These are phyloP conservation scores for Carex cristatella DNA, from an alignment of 176 grass and related monocot species.

Conservation along the genomic window DNA sequence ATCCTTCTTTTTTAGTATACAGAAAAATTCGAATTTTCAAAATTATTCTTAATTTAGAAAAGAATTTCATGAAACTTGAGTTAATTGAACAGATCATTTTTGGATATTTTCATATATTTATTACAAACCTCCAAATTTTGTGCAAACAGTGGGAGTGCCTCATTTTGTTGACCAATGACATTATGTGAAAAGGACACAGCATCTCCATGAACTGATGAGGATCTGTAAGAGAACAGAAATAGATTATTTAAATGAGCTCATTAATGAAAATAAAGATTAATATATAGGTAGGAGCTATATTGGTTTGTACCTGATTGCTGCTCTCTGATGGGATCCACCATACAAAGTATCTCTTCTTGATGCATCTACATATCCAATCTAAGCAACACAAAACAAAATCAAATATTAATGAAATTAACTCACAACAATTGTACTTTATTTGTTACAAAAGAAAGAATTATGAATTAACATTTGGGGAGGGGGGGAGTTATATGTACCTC, in stretches of 20 bases:
- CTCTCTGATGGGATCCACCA: constrained; percentile 6
- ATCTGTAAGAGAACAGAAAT: not conserved
- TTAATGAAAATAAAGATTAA: not conserved
- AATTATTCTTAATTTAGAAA: not conserved
- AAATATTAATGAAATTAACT: not conserved
- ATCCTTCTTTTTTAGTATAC: not conserved
- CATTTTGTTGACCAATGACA: constrained; percentile 19
- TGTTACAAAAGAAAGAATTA: not conserved
- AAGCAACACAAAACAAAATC: not conserved
- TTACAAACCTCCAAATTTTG: constrained; percentile 25
- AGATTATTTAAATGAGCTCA: not conserved
- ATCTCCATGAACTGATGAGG: constrained; percentile 14
- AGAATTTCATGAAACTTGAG: not conserved
- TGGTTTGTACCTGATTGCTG: constrained; percentile 6
- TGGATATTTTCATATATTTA: not conserved
- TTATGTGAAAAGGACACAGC: constrained; percentile 3
- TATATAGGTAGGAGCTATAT: no score
- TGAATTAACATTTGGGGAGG: not conserved
- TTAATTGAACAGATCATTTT: not conserved
- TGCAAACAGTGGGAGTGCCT: constrained; percentile 18
- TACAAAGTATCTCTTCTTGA: constrained; percentile 19
- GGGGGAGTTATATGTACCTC: not conserved
- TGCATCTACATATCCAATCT: constrained; percentile 27
- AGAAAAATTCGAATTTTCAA: not conserved
- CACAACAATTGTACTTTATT: not conserved